phyloP scores from a whole-genome alignment of 495 filamentous ascomycete genomes.

The Penicillium cataractarum region DNA sequence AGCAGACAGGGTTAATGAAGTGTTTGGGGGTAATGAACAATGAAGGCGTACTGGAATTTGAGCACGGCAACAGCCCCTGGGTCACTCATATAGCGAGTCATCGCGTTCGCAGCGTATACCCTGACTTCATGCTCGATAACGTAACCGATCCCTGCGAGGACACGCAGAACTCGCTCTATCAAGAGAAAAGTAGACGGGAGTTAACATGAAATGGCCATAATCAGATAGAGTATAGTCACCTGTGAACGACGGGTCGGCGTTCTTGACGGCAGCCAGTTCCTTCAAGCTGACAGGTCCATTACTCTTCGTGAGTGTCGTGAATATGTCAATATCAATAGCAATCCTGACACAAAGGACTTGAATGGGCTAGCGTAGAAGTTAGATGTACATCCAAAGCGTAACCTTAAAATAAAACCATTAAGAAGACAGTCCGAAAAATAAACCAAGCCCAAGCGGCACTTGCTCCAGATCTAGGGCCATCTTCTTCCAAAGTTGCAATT shows the following conservation, averaged over 20 bases:
- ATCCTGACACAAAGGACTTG: neutral
- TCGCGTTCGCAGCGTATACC: neutral
- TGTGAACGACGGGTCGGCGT: neutral
- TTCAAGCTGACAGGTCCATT: neutral
- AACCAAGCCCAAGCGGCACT: too few species aligned
- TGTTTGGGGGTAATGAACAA: neutral
- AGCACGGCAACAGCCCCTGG: neutral
- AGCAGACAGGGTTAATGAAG: neutral
- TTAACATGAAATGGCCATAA: neutral
- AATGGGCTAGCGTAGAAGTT: neutral
- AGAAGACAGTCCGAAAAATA: too few species aligned
- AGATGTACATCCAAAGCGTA: neutral
- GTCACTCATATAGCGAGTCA: neutral
- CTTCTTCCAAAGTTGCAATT: too few species aligned
- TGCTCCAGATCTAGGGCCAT: too few species aligned
- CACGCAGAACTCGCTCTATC: constrained; percentile 12
- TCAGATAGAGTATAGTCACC: neutral
- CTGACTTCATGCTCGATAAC: neutral
- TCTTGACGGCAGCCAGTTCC: constrained; percentile 4
- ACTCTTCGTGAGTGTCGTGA: neutral
- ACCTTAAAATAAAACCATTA: too few species aligned
- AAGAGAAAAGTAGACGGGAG: neutral
- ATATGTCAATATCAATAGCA: constrained; percentile 10
- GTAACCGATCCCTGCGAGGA: neutral
- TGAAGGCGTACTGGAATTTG: neutral